Conservation (phyloP, 768 basidiomycete genomes). For the Ramaria rubella region DNA sequence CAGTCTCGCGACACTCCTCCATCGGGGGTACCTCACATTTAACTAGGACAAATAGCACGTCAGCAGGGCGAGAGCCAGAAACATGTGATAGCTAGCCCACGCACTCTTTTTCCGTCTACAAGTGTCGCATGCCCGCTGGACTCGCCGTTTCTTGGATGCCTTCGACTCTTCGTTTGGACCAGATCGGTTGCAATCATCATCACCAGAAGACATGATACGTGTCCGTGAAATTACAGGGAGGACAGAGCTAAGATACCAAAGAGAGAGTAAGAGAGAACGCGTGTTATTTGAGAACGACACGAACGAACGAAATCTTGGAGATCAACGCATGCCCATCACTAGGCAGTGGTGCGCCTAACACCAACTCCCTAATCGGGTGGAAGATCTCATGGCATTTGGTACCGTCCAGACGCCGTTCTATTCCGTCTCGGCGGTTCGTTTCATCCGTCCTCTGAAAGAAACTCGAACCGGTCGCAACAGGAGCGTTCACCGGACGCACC, state of each 20-base stretch:
- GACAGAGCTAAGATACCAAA: not conserved
- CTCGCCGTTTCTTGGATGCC: slow-evolving; percentile 55
- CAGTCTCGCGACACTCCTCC: too few relatives aligned
- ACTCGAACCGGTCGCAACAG: too few relatives aligned
- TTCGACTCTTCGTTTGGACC: slow-evolving; percentile 4
- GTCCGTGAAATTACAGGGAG: not conserved
- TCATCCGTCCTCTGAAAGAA: too few relatives aligned
- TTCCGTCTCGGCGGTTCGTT: too few relatives aligned
- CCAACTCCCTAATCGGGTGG: not conserved
- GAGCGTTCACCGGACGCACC: too few relatives aligned
- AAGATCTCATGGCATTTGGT: not conserved
- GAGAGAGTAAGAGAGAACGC: not conserved
- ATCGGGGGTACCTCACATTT: too few relatives aligned
- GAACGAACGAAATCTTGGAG: not conserved
- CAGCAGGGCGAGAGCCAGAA: slow-evolving; percentile 20
- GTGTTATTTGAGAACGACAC: not conserved
- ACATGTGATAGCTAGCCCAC: slow-evolving; percentile 23
- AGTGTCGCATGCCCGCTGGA: slow-evolving; percentile 76
- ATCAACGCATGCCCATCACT: not conserved
- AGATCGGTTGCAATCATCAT: slow-evolving; percentile 14
- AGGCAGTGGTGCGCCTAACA: not conserved
- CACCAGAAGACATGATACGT: slow-evolving; percentile 12
- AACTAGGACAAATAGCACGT: too few relatives aligned
- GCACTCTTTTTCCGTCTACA: slow-evolving; percentile 80
- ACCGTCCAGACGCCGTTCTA: not conserved